Base-by-base conservation (phyloP, 805 yeast species). In the Metschnikowia proteae region DNA sequence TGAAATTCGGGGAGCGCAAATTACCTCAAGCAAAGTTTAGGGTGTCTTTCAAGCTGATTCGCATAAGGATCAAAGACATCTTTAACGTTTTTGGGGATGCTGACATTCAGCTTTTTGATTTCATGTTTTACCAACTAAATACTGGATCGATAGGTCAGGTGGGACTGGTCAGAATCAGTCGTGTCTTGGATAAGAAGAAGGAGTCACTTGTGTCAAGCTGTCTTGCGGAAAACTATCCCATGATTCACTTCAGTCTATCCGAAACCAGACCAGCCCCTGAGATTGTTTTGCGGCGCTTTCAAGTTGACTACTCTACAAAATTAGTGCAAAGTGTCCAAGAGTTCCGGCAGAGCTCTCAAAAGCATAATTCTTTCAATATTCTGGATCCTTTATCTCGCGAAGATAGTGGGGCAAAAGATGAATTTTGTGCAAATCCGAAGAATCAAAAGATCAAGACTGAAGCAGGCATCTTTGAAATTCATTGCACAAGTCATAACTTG, bases 251-350 rank as follows among this genome's bases (percentile, higher is more conserved):
- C 13, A 56, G 49, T 44, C 49, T 4, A 13, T 34, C 38, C 5
- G 30, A 67, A 9, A 62, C 65, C 7, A 66, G 66, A 5, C 66
- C 68, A 8, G 61, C 60, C 3, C 45, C 75, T 5, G 78, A 75
- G 27, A 55, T 82, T 1, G 68, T 72, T 38, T 52, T 84, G 23
- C 68, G 78, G 32, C 80, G 82, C 49, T 46, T 79, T 9, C 54
- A 67, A 4, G 6, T 84, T 2, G 80, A 82, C 36, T 86, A 86
- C 55, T 77, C 81, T 55, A 80, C 90, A 0, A 64, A 68, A 25
- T 80, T 91, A 86, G 49, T 86, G 13, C 52, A 67, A 4, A 11
- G 9, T 38, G 13, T 40, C 26, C 52, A 53, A 29, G 47, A 36
- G 2, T 32, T 40, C 23, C 30, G 26, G 43, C 43, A 40, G 25